Evolutionary conservation across 495 filamentous ascomycete genomes (phyloP), one percentile per base, ranked within the genome.

Genomic region (Penicillium riverlandense): DNA sequence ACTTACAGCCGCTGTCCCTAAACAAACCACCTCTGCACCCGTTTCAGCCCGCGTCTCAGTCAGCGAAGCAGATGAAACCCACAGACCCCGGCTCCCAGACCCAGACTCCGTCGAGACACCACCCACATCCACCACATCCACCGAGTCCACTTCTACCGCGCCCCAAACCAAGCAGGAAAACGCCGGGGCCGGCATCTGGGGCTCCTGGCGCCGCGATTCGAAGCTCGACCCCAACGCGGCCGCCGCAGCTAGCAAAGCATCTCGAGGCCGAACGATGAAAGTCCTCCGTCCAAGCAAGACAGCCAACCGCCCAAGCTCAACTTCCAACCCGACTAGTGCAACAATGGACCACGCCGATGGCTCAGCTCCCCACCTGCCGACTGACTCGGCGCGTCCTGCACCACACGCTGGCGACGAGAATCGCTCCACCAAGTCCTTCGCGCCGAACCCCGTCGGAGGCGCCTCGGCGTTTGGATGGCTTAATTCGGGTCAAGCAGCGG

Each of bases 391-490:
- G 32, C 38, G 57, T 12, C 4, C 2, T 22, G 22, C 4, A 22
- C 22, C 22, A 6, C 22, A 3, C 3, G 22, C 22, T 4, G 22
- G 22, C 22, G 62, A 65, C 35, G 55, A 58, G 13, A 38, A 51
- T 37, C 66, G 49, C 48, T 66, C 62, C 58, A 80, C 60, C 48
- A 78, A 81, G 50, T 61, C 65, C n/a, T 69, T 74, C 42, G 65
- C 67, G 5, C 53, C 81, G 15, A 96, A 96, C 59, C 90, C 92
- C 3, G 73, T 96, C 33, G 92, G 92, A 9, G 83, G 86, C 31
- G 92, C 86, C n/a, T 91, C 88, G 16, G 92, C 92, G 11, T 98
- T 98, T 70, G 78, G 85, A n/a, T 98, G 90, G 90, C 80, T 96
- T 65, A 84, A 83, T 53, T 55, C 68, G 28, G 43, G 53, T 9